Conservation (phyloP, 2,329 filamentous ascomycete species). For the Pseudonectria foliicola region DNA sequence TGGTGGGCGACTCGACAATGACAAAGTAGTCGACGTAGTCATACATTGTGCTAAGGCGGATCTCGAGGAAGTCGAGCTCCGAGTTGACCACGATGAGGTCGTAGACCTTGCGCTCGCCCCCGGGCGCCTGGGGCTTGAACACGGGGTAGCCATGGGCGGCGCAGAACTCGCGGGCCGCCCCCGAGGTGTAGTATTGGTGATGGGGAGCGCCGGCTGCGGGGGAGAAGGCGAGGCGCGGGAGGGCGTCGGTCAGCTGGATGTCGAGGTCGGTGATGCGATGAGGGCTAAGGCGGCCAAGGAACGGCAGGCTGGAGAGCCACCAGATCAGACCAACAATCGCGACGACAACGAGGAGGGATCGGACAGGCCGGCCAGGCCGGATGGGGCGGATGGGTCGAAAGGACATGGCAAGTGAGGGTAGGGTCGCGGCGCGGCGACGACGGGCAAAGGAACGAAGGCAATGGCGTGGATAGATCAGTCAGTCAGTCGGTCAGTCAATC, state of each 20-base stretch:
- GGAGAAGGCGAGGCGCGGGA: slow-evolving; percentile 21
- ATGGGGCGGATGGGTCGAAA: slow-evolving; percentile 8
- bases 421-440: no score
- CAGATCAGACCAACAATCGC: slow-evolving; percentile 5
- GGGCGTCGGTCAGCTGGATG: slow-evolving; percentile 11
- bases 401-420: slow-evolving; percentile 5
- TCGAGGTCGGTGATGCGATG: slow-evolving; percentile 18
- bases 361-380: slow-evolving; percentile 1
- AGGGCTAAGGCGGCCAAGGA: slow-evolving; percentile 8
- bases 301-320: slow-evolving; percentile 13
- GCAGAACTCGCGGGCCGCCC: slow-evolving; percentile 23
- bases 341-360: slow-evolving; percentile 1
- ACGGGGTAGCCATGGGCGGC: slow-evolving; percentile 26
- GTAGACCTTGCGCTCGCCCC: slow-evolving; percentile 26
- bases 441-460: no score
- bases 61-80: slow-evolving; percentile 60
- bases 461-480: no score
- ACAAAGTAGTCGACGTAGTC: slow-evolving; percentile 58
- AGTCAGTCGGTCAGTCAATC: no score
- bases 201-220: slow-evolving; percentile 7
- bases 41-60: slow-evolving; percentile 52
- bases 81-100: slow-evolving; percentile 57
- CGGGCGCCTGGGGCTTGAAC: slow-evolving; percentile 17
- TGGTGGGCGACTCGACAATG: slow-evolving; percentile 51
- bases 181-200: slow-evolving; percentile 23